These are phyloP conservation scores for Saururus chinensis DNA, from an alignment of 164 flowering plant species.

Conservation along the genomic window DNA sequence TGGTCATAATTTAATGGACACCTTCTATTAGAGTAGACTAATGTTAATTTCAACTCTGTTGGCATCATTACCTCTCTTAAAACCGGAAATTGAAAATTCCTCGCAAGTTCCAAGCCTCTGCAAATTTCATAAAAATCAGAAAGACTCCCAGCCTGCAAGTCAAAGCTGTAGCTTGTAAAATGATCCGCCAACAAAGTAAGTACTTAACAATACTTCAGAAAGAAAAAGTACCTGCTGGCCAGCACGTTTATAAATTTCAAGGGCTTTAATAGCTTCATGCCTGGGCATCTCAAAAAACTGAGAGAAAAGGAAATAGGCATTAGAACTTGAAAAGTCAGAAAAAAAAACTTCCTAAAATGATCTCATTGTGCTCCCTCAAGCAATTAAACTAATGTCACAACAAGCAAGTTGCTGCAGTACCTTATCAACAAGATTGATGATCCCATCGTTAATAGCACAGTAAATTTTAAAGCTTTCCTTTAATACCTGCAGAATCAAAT, in stretches of 20 bases:
- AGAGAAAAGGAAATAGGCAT: no score
- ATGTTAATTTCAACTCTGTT: background rate
- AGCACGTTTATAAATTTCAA: conserved; percentile 90
- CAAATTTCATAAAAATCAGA: conserved; percentile 92
- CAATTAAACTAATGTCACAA: background rate
- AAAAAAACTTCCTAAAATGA: background rate
- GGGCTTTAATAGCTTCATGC: conserved; percentile 95
- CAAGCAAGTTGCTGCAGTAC: no score
- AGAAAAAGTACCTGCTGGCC: conserved; percentile 72
- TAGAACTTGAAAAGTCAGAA: background rate
- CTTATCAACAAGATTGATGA: conserved; percentile 98
- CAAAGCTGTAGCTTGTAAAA: background rate
- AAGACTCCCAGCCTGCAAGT: conserved; percentile 69
- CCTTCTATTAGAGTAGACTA: background rate
- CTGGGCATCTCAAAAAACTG: conserved; percentile 99
- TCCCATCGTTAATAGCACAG: conserved; percentile 95
- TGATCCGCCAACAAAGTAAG: background rate
- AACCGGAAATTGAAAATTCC: conserved; percentile 95
- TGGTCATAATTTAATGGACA: background rate
- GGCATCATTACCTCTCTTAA: conserved; percentile 67
- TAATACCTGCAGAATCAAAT: conserved; percentile 54
- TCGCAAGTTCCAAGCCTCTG: conserved; percentile 93
- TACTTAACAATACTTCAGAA: background rate
- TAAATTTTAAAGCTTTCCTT: conserved; percentile 98
- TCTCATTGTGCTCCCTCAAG: background rate